A percentile compares a stretch with the other conserved stretches of the same genome.
Evolutionary conservation across 2,329 filamentous ascomycete genomes (phyloP).

Genomic region (Thielaviopsis musarum): DNA sequence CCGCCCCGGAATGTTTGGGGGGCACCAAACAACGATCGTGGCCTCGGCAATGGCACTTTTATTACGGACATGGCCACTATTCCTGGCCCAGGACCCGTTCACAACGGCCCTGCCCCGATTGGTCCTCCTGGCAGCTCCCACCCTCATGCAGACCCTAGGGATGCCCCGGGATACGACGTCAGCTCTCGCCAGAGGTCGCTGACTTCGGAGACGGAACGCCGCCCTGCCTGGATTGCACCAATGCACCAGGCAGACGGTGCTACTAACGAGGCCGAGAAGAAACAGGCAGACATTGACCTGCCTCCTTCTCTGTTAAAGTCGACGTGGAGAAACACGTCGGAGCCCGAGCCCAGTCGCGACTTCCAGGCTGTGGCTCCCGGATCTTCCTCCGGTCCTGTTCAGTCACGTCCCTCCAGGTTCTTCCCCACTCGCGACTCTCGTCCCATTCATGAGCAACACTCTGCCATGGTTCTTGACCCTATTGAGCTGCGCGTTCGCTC

Average conservation of each 20-base stretch:
- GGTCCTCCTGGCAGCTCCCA: constrained; percentile 19
- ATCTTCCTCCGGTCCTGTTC: constrained; percentile 21
- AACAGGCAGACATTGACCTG: not conserved
- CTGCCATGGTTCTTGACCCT: constrained; percentile 12
- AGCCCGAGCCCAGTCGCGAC: not conserved
- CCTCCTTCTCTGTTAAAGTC: constrained; percentile 7
- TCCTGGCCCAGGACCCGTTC: constrained; percentile 19
- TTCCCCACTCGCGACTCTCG: constrained; percentile 39
- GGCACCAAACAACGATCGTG: constrained; percentile 51
- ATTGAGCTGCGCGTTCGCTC: constrained; percentile 31
- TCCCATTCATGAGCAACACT: constrained; percentile 18
- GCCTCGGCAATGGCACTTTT: constrained; percentile 65
- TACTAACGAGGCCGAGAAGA: not conserved
- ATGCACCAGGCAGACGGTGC: not conserved
- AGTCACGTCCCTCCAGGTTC: constrained; percentile 40
- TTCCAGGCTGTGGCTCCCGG: not conserved
- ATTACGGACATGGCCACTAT: constrained; percentile 40
- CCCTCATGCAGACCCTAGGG: not conserved
- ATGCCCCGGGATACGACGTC: not conserved
- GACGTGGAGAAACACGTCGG: constrained; percentile 6
- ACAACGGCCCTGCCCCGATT: constrained; percentile 29
- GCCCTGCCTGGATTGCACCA: not conserved
- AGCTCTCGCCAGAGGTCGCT: not conserved
- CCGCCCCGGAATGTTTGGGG: constrained; percentile 53
- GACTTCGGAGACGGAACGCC: not conserved